phyloP scores from a whole-genome alignment of 2,329 filamentous ascomycete species.

The Escovopsis sp. region DNA sequence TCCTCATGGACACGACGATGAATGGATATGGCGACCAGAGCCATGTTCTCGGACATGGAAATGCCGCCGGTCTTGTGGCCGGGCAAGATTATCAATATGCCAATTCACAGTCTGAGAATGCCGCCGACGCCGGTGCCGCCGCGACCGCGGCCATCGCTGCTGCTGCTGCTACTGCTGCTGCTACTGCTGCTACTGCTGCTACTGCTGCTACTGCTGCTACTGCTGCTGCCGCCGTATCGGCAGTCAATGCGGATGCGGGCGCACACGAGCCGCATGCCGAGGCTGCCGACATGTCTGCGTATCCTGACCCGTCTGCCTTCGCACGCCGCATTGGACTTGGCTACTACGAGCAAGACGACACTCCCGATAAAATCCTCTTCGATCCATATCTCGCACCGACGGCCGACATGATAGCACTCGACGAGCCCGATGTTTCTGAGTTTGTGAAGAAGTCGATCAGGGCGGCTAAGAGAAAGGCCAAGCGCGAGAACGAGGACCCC shows the following conservation, averaged over 20 bases:
- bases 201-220: constrained; percentile 5
- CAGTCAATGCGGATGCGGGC: constrained; percentile 2
- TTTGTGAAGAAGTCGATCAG: constrained; percentile 39
- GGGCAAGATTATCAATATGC: too few relatives aligned
- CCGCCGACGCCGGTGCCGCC: constrained; percentile 5
- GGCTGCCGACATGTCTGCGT: constrained; percentile 19
- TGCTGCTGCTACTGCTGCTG: too few relatives aligned
- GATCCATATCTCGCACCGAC: constrained; percentile 41
- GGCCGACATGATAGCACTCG: constrained; percentile 24
- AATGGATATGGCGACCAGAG: constrained; percentile 18
- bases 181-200: too few relatives aligned
- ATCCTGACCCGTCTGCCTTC: constrained; percentile 34
- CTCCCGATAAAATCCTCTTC: constrained; percentile 42
- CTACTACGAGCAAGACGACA: constrained; percentile 44
- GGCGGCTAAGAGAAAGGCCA: constrained; percentile 36
- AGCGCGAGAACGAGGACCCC: constrained; percentile 36
- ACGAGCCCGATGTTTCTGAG: constrained; percentile 35
- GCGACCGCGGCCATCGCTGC: constrained; percentile 4
- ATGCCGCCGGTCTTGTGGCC: constrained; percentile 2
- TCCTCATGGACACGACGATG: constrained; percentile 1
- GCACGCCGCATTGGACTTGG: constrained; percentile 40
- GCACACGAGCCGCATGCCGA: constrained; percentile 12
- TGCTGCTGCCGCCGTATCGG: constrained; percentile 4
- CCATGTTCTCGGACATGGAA: constrained; percentile 15
- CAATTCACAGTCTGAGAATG: background rate